These are phyloP conservation scores for Blastobotrys chiropterorum DNA, from an alignment of 805 yeast species.

Conservation along the genomic window DNA sequence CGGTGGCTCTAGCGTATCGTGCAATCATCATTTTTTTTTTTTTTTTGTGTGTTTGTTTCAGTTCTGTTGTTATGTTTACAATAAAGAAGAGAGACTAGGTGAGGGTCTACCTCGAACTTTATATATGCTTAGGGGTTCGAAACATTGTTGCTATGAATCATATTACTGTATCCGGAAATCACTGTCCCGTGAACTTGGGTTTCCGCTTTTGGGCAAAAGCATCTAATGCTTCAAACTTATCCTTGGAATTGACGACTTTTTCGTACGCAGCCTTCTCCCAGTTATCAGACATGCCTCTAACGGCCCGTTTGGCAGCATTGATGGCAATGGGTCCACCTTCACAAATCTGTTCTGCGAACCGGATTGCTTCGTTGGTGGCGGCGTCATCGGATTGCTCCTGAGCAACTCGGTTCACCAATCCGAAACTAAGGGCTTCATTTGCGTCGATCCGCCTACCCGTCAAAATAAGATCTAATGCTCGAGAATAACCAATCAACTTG, in stretches of 20 bases:
- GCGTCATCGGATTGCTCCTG: constrained; percentile 2
- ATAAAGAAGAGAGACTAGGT: background rate
- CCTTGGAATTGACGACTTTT: constrained; percentile 26
- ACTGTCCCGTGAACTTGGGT: constrained; percentile 26
- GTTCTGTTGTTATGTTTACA: background rate
- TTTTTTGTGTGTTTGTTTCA: background rate
- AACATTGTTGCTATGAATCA: background rate
- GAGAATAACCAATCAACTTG: constrained; percentile 43
- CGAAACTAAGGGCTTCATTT: constrained; percentile 33
- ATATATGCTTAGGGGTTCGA: background rate
- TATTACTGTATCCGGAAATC: background rate
- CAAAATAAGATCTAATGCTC: constrained; percentile 43
- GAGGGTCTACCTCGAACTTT: background rate
- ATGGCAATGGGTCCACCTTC: constrained; percentile 29
- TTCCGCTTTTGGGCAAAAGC: constrained; percentile 36
- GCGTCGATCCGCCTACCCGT: constrained; percentile 36
- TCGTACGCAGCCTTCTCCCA: constrained; percentile 24
- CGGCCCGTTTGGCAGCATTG: constrained; percentile 26
- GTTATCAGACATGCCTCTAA: constrained; percentile 21
- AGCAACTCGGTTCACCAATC: constrained; percentile 30
- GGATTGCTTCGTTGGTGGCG: constrained; percentile 22
- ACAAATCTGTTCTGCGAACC: constrained; percentile 23
- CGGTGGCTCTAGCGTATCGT: background rate
- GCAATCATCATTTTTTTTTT: background rate
- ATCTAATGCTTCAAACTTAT: constrained; percentile 34